phyloP scores from a whole-genome alignment of 805 yeast genomes.

The Kluyveromyces aestuarii region DNA sequence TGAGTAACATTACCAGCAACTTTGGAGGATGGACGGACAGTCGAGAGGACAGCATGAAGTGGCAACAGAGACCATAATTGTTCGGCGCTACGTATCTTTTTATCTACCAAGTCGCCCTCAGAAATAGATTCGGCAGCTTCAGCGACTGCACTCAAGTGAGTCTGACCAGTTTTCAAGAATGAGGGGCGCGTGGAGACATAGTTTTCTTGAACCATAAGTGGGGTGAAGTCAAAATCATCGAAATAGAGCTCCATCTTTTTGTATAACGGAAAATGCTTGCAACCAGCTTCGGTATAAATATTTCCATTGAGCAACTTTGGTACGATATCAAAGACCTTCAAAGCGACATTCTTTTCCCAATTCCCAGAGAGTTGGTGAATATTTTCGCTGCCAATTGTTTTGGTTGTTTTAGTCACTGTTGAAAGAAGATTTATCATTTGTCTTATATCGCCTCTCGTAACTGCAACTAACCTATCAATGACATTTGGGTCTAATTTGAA shows the following conservation, averaged over 20 bases:
- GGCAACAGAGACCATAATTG: slow-evolving; percentile 95
- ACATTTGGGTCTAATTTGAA: slow-evolving; percentile 71
- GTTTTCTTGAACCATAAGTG: slow-evolving; percentile 94
- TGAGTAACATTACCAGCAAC: slow-evolving; percentile 65
- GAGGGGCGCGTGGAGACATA: slow-evolving; percentile 62
- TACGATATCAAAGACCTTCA: slow-evolving; percentile 88
- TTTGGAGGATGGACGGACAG: slow-evolving; percentile 67
- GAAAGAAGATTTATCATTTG: slow-evolving; percentile 87
- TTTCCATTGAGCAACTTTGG: slow-evolving; percentile 55
- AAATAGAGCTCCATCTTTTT: slow-evolving; percentile 85
- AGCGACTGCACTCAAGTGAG: slow-evolving; percentile 55
- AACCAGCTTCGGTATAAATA: slow-evolving; percentile 38
- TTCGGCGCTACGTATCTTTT: slow-evolving; percentile 77
- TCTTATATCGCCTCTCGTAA: slow-evolving; percentile 86
- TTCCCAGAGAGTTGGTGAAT: slow-evolving; percentile 51
- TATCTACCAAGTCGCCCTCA: slow-evolving; percentile 73
- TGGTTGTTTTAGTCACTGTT: slow-evolving; percentile 70
- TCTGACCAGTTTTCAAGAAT: slow-evolving; percentile 32
- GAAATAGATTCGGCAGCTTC: slow-evolving; percentile 83
- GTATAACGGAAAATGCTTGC: slow-evolving; percentile 49
- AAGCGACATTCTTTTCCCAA: slow-evolving; percentile 85
- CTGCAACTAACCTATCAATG: slow-evolving; percentile 73
- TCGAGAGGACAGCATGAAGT: slow-evolving; percentile 77
- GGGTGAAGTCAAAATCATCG: slow-evolving; percentile 90
- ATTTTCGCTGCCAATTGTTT: slow-evolving; percentile 46